phyloP scores from a whole-genome alignment of 2,329 filamentous ascomycete species.

The Colletotrichum sp. region DNA sequence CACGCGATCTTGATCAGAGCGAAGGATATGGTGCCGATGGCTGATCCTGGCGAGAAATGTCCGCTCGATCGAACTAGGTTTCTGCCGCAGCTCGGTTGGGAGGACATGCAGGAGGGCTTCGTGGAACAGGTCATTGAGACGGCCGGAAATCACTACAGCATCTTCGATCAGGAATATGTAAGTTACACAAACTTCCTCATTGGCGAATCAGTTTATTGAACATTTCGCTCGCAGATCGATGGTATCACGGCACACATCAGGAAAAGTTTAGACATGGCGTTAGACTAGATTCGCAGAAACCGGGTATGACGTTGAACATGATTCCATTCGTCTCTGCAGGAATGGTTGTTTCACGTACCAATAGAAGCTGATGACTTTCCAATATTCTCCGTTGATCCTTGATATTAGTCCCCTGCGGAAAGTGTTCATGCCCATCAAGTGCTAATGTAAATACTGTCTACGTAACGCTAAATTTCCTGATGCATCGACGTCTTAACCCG shows the following conservation, averaged over 20 bases:
- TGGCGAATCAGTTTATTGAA: too few species aligned
- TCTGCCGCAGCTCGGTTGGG: conserved; percentile 8
- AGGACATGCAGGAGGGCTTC: conserved; percentile 11
- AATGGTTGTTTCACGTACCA: background rate
- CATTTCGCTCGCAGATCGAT: background rate
- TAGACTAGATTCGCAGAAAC: background rate
- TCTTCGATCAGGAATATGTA: conserved; percentile 9
- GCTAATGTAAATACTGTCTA: background rate
- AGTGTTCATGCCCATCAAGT: background rate
- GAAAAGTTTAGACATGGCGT: background rate
- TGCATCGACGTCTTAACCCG: background rate
- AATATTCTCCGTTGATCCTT: accelerated
- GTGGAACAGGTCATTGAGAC: conserved; percentile 11
- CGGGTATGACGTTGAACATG: background rate
- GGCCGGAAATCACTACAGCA: conserved; percentile 7
- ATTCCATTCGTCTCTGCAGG: background rate
- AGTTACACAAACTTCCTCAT: accelerated
- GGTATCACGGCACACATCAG: background rate
- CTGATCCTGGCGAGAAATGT: conserved; percentile 2
- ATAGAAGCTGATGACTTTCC: background rate
- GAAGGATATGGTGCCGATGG: conserved; percentile 10
- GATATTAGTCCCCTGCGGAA: accelerated
- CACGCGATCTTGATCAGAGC: conserved; percentile 4
- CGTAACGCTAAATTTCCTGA: background rate
- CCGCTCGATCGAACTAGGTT: conserved; percentile 8